These are phyloP conservation scores for Monocercomonoides exilis DNA, from an alignment of 78 protist genomes.

Conservation along the genomic window DNA sequence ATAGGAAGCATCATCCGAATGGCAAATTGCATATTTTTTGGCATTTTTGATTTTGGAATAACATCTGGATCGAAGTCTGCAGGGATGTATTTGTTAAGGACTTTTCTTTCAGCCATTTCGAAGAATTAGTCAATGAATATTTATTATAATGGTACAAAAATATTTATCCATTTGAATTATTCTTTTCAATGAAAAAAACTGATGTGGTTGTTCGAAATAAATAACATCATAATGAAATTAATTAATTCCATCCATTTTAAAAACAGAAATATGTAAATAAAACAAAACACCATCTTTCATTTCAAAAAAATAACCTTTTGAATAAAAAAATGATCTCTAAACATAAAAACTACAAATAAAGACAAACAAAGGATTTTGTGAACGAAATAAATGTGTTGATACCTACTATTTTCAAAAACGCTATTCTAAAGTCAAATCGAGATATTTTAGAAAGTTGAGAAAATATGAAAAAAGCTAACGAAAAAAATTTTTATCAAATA, in stretches of 20 bases:
- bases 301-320: not conserved
- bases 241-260: too few species aligned
- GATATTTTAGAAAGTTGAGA: not conserved
- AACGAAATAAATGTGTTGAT: not conserved
- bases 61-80: slow-evolving; percentile 85
- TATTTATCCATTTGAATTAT: not conserved
- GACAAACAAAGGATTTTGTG: not conserved
- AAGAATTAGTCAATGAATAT: not conserved
- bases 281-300: too few species aligned
- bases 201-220: not conserved
- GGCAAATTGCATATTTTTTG: slow-evolving; percentile 22
- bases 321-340: not conserved
- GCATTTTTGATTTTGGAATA: slow-evolving; percentile 49
- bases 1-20: slow-evolving; percentile 92
- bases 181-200: not conserved
- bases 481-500: too few species aligned
- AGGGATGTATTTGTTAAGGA: slow-evolving; percentile 84
- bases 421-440: not conserved
- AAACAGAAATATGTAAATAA: too few species aligned
- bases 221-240: not conserved
- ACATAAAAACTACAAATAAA: too few species aligned
- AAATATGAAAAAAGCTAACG: too few species aligned
- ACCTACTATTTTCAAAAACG: not conserved
- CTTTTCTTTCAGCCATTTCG: slow-evolving; percentile 88
- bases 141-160: not conserved